Evolutionary conservation across 257 asterid genomes (phyloP).

Genomic region (Salvia miltiorrhiza): DNA sequence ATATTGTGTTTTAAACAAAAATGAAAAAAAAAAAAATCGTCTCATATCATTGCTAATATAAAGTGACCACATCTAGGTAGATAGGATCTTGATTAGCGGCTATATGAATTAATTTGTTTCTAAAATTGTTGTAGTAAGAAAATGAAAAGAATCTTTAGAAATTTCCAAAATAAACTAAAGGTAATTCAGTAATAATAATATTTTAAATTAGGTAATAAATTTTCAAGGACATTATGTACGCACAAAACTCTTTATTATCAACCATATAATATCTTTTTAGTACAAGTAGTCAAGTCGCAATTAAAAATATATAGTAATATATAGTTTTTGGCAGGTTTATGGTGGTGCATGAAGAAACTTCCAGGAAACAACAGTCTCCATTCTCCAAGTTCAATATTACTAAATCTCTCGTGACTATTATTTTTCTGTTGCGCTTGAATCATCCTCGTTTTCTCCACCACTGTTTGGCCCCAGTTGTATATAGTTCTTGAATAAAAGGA

Average conservation of each 20-base stretch:
- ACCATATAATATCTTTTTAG: neutral
- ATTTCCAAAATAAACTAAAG: too few relatives aligned
- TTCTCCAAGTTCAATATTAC: slow-evolving; percentile 24
- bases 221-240: too few relatives aligned
- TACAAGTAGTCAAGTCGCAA: neutral
- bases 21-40: too few relatives aligned
- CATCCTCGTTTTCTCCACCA: slow-evolving; percentile 23
- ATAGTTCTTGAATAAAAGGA: neutral
- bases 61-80: too few relatives aligned
- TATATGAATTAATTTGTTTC: too few relatives aligned
- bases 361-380: slow-evolving; percentile 22
- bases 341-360: slow-evolving; percentile 32
- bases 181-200: too few relatives aligned
- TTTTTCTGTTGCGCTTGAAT: slow-evolving; percentile 11
- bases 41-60: too few relatives aligned
- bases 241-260: neutral
- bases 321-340: neutral
- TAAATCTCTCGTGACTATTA: neutral
- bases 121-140: too few relatives aligned
- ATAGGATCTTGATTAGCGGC: too few relatives aligned
- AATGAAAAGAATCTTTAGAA: too few relatives aligned
- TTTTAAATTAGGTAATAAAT: too few relatives aligned
- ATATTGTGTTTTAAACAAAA: too few relatives aligned
- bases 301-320: neutral
- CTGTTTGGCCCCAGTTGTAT: slow-evolving; percentile 12